Evolutionary conservation across 495 filamentous ascomycete genomes (phyloP).

Genomic region (Podospora tetraspora): DNA sequence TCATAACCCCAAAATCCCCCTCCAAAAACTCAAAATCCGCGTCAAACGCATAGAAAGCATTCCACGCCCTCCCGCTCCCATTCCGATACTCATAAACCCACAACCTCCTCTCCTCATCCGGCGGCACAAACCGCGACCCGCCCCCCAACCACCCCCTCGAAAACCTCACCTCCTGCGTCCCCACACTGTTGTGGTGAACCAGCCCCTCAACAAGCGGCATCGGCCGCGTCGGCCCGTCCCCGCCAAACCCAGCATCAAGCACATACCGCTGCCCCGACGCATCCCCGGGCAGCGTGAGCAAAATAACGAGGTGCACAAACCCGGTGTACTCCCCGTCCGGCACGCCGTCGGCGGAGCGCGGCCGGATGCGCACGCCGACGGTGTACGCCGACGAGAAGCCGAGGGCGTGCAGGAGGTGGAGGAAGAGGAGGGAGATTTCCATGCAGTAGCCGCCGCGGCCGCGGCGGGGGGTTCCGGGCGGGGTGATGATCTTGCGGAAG

Average conservation of each 20-base stretch:
- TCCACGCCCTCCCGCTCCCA: slow-evolving; percentile 42
- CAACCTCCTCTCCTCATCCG: slow-evolving; percentile 36
- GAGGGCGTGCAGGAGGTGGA: slow-evolving; percentile 52
- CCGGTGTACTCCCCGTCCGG: slow-evolving; percentile 38
- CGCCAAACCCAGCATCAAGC: slow-evolving; percentile 62
- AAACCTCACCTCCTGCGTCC: slow-evolving; percentile 47
- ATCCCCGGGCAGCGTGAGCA: slow-evolving; percentile 41
- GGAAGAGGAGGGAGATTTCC: slow-evolving; percentile 60
- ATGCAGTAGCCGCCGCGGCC: slow-evolving; percentile 68
- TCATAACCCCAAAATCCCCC: slow-evolving; percentile 57
- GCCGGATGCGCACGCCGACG: slow-evolving; percentile 33
- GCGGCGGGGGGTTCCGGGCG: slow-evolving; percentile 33
- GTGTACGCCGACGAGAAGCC: slow-evolving; percentile 51
- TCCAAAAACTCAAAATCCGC: slow-evolving; percentile 56
- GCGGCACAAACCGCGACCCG: slow-evolving; percentile 31
- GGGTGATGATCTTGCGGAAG: slow-evolving; percentile 56
- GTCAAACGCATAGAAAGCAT: slow-evolving; percentile 53
- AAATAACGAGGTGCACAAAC: slow-evolving; percentile 56
- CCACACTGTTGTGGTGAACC: slow-evolving; percentile 38
- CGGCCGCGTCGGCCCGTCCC: slow-evolving; percentile 53
- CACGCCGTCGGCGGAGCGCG: slow-evolving; percentile 20
- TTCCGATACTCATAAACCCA: slow-evolving; percentile 63
- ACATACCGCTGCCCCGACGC: slow-evolving; percentile 39
- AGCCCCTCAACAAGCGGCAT: slow-evolving; percentile 44
- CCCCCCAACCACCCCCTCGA: slow-evolving; percentile 42